These are phyloP conservation scores for Pinus taeda DNA, from an alignment of 75 land plant species.

Conservation along the genomic window DNA sequence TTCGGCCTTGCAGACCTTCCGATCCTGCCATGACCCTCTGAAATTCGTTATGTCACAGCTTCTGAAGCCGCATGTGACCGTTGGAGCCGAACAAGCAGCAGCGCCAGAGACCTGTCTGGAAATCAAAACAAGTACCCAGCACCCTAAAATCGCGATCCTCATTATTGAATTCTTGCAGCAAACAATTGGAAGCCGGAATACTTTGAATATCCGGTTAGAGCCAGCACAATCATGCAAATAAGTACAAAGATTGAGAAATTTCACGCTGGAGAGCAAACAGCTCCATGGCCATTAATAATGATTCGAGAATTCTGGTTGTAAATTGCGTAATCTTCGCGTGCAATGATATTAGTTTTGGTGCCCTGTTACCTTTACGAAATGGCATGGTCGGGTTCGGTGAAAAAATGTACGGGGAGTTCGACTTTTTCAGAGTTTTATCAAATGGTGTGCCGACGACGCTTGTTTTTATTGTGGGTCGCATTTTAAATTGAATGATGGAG, in stretches of 20 bases:
- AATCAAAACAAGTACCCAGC: neutral
- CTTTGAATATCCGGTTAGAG: neutral
- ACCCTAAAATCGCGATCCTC: no score
- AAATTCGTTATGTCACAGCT: constrained; percentile 19
- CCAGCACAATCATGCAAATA: neutral
- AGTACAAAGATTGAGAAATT: neutral
- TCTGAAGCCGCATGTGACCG: neutral
- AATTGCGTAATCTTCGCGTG: neutral
- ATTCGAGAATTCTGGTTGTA: neutral
- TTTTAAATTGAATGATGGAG: no score
- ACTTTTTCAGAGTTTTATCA: no score
- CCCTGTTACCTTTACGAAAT: constrained; percentile 1
- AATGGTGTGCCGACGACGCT: no score
- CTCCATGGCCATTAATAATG: neutral
- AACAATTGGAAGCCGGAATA: no score
- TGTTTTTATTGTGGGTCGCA: no score
- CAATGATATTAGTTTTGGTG: constrained; percentile 2
- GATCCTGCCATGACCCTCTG: constrained; percentile 28
- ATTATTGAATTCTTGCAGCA: no score
- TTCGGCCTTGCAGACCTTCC: constrained; percentile 15
- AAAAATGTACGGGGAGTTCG: no score
- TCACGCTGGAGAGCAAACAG: neutral
- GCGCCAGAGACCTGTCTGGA: neutral
- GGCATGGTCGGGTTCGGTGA: neutral
- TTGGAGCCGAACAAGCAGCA: neutral